A percentile compares a stretch with the other conserved stretches of the same genome.
These are phyloP conservation scores for Aspergillus haitiensis DNA, from an alignment of 495 filamentous ascomycete species.

Conservation along the genomic window DNA sequence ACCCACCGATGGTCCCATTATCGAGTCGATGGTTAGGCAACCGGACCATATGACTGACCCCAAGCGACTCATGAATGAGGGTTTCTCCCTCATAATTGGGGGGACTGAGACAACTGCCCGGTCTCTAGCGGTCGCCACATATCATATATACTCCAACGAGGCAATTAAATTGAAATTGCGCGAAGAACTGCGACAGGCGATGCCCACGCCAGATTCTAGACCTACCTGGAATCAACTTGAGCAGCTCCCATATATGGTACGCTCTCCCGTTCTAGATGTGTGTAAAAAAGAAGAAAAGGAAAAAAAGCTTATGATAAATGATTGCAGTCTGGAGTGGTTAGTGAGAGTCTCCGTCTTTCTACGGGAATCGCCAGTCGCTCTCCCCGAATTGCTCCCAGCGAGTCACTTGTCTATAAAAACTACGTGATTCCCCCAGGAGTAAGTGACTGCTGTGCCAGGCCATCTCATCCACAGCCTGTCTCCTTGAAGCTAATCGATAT, in stretches of 20 bases:
- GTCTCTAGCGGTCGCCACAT: slow-evolving; percentile 23
- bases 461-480: too few species aligned
- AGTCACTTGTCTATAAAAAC: slow-evolving; percentile 43
- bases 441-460: slow-evolving; percentile 10
- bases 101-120: slow-evolving; percentile 46
- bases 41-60: slow-evolving; percentile 21
- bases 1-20: slow-evolving; percentile 11
- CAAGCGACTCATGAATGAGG: slow-evolving; percentile 42
- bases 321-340: slow-evolving; percentile 41
- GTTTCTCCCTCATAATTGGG: slow-evolving; percentile 36
- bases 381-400: slow-evolving; percentile 42
- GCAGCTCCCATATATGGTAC: slow-evolving; percentile 50
- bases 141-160: slow-evolving; percentile 16
- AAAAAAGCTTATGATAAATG: background rate
- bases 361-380: slow-evolving; percentile 42
- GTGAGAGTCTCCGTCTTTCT: slow-evolving; percentile 48
- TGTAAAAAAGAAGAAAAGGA: too few species aligned
- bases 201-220: slow-evolving; percentile 29
- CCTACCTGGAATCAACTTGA: slow-evolving; percentile 47
- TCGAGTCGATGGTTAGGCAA: slow-evolving; percentile 11
- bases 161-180: slow-evolving; percentile 25
- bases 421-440: slow-evolving; percentile 37
- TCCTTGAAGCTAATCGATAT: slow-evolving; percentile 16
- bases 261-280: background rate
- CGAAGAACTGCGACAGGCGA: slow-evolving; percentile 35